Percentiles rank a stretch among this genome's conserved stretches.
phyloP scores from a whole-genome alignment of 306 rosid genomes.

The Albizia julibrissin region DNA sequence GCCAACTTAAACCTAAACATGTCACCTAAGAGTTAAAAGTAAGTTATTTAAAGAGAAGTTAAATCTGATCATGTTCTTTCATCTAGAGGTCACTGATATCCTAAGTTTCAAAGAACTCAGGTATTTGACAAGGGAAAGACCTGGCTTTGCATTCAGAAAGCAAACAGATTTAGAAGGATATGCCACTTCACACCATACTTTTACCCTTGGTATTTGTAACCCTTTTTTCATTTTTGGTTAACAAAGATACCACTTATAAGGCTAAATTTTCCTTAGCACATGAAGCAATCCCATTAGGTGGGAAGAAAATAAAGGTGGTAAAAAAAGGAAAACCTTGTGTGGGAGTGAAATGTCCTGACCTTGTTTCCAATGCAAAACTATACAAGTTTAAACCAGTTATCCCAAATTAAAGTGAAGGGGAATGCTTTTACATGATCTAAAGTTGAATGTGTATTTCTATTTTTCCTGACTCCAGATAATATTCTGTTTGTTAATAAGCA shows the following conservation, averaged over 20 bases:
- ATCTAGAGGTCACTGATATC: background rate
- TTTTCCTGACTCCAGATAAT: background rate
- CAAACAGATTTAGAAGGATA: too few species aligned
- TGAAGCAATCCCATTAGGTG: background rate
- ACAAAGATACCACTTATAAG: background rate
- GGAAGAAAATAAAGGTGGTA: background rate
- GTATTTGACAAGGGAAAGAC: background rate
- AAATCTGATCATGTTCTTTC: background rate
- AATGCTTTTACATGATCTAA: background rate
- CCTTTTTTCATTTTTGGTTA: background rate
- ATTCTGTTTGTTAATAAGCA: background rate
- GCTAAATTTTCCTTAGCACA: background rate
- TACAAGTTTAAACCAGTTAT: background rate
- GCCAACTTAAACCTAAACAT: background rate
- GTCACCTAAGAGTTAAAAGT: background rate
- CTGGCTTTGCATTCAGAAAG: too few species aligned
- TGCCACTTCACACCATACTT: background rate
- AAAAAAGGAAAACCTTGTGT: background rate
- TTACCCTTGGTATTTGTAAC: background rate
- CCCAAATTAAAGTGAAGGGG: background rate
- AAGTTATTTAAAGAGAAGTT: background rate
- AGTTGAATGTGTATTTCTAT: background rate
- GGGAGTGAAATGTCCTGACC: background rate
- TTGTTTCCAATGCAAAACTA: background rate
- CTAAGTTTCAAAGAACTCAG: background rate